Percentiles rank a stretch among this genome's conserved stretches.
phyloP scores from a whole-genome alignment of 176 grass and related monocot genomes.

The Cocos nucifera region DNA sequence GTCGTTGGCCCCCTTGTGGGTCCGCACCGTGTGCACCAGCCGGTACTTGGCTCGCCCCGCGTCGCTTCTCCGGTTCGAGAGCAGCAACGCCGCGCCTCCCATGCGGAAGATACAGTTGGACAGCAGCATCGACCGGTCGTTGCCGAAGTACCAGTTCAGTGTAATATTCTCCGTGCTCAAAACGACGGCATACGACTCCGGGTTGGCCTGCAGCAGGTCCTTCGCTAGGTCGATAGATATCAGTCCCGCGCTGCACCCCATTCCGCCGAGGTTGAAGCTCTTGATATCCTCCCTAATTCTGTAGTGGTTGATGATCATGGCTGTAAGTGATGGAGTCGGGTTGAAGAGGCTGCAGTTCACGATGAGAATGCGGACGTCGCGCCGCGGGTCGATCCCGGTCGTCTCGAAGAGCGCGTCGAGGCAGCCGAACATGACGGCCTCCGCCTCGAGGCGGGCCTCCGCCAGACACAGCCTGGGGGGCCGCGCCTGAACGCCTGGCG shows the following conservation, averaged over 20 bases:
- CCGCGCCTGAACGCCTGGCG: constrained; percentile 42
- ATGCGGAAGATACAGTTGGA: constrained; percentile 85
- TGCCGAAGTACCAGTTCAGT: constrained; percentile 79
- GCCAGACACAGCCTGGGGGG: constrained; percentile 48
- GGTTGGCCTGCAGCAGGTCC: constrained; percentile 51
- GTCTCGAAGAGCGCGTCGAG: constrained; percentile 46
- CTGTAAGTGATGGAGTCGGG: constrained; percentile 30
- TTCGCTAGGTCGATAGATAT: constrained; percentile 59
- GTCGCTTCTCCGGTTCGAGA: constrained; percentile 47
- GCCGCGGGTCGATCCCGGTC: constrained; percentile 45
- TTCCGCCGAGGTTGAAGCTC: constrained; percentile 67
- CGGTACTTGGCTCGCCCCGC: constrained; percentile 46
- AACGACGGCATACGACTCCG: constrained; percentile 32
- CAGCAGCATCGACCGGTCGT: constrained; percentile 70
- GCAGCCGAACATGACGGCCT: constrained; percentile 61
- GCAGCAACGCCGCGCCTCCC: constrained; percentile 50
- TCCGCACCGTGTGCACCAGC: constrained; percentile 57
- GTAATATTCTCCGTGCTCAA: constrained; percentile 81
- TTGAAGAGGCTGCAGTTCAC: constrained; percentile 51
- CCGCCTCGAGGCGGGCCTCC: constrained; percentile 56
- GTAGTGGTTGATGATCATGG: constrained; percentile 68
- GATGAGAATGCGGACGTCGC: constrained; percentile 48
- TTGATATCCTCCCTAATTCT: constrained; percentile 43
- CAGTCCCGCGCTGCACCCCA: constrained; percentile 71
- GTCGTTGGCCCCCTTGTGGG: constrained; percentile 56